phyloP scores from a whole-genome alignment of 176 grass and related monocot species.

The Cymbopogon citratus region DNA sequence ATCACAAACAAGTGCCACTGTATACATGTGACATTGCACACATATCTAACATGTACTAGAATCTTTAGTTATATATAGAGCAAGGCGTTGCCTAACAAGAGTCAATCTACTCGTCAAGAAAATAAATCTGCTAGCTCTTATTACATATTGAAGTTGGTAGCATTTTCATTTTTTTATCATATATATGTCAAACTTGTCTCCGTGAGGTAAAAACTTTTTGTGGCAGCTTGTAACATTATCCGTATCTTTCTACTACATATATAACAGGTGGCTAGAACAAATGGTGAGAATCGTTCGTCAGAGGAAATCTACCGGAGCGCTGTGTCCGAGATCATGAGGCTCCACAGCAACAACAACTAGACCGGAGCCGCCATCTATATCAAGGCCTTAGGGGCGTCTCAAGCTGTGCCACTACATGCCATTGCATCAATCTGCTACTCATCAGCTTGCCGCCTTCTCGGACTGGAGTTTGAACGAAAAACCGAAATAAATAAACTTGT shows the following conservation, averaged over 20 bases:
- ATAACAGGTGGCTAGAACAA: conserved; percentile 34
- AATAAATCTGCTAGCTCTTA: background rate
- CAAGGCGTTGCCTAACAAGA: background rate
- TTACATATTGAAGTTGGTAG: background rate
- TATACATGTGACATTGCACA: no score
- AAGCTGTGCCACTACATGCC: background rate
- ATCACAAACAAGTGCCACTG: background rate
- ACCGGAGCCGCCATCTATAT: background rate
- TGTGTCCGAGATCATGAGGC: no score
- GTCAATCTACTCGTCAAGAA: background rate
- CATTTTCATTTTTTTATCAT: no score
- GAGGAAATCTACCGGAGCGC: no score
- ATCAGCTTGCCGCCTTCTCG: background rate
- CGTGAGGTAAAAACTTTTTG: background rate
- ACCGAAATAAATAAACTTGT: background rate
- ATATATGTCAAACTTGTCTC: background rate
- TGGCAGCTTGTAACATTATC: background rate
- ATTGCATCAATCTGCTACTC: background rate
- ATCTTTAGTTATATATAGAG: no score
- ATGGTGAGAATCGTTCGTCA: background rate
- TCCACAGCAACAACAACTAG: no score
- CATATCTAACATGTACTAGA: no score
- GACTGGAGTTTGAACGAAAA: background rate
- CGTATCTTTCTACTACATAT: background rate
- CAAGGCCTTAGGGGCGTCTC: background rate